phyloP scores from a whole-genome alignment of 768 basidiomycete species.

The Lactarius quietus region DNA sequence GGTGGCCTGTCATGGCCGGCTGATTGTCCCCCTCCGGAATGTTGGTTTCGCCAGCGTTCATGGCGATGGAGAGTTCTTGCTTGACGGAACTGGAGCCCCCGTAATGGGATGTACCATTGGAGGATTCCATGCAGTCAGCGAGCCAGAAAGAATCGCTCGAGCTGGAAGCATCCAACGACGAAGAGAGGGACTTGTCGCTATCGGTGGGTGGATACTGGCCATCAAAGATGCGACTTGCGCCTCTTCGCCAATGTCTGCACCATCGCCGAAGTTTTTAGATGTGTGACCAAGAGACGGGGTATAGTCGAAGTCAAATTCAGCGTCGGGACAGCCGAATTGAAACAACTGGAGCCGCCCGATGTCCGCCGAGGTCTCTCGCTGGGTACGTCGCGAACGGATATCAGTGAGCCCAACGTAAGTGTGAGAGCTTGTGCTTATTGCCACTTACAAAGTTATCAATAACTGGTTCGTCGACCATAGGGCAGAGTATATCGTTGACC shows the following conservation, averaged over 20 bases:
- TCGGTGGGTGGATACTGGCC: too few species aligned
- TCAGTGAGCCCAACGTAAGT: background rate
- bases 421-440: background rate
- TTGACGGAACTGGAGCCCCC: background rate
- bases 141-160: background rate
- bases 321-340: background rate
- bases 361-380: background rate
- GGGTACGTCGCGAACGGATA: background rate
- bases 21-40: background rate
- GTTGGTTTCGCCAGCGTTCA: background rate
- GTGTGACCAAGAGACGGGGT: background rate
- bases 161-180: background rate
- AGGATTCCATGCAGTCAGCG: background rate
- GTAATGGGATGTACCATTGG: background rate
- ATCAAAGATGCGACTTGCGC: background rate
- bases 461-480: background rate
- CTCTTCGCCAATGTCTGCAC: background rate
- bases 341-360: background rate
- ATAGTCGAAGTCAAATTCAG: background rate
- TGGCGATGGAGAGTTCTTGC: background rate
- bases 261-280: background rate
- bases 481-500: background rate
- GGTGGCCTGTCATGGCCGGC: background rate
- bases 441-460: conserved; percentile 7
- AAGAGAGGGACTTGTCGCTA: background rate